Percentiles rank a stretch among this genome's conserved stretches.
Evolutionary conservation across 495 filamentous ascomycete genomes (phyloP).

Genomic region (Darksidea phi): DNA sequence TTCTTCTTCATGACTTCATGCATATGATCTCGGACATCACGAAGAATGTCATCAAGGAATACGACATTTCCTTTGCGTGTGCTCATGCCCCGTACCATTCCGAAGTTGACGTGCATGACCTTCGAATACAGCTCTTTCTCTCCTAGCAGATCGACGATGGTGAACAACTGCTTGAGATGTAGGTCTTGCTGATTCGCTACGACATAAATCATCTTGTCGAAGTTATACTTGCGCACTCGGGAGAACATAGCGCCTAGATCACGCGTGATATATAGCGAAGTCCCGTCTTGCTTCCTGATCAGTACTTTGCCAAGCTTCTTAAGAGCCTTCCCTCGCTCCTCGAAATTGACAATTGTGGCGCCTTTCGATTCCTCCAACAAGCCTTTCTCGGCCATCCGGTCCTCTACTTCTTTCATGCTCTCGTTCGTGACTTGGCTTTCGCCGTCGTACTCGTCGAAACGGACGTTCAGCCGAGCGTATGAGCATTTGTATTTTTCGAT

Average conservation of each 20-base stretch:
- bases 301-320: conserved; percentile 69
- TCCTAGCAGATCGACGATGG: conserved; percentile 67
- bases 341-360: conserved; percentile 82
- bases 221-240: conserved; percentile 61
- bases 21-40: conserved; percentile 65
- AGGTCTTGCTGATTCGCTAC: conserved; percentile 68
- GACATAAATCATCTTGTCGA: conserved; percentile 78
- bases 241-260: conserved; percentile 68
- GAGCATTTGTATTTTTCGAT: conserved; percentile 39
- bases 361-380: conserved; percentile 82
- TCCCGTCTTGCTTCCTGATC: conserved; percentile 67
- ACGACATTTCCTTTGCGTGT: conserved; percentile 69
- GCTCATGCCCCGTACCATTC: conserved; percentile 69
- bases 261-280: conserved; percentile 67
- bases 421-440: conserved; percentile 85
- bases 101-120: conserved; percentile 72
- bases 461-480: conserved; percentile 63
- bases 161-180: conserved; percentile 72
- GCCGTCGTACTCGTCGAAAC: conserved; percentile 89
- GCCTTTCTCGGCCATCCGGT: conserved; percentile 65
- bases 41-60: conserved; percentile 67
- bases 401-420: conserved; percentile 69
- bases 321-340: conserved; percentile 65
- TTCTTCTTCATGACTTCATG: conserved; percentile 70
- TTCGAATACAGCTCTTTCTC: conserved; percentile 58